Evolutionary conservation across 768 basidiomycete species (phyloP), one percentile per base, ranked within the genome.

Genomic region (Phylloporus arenicola): DNA sequence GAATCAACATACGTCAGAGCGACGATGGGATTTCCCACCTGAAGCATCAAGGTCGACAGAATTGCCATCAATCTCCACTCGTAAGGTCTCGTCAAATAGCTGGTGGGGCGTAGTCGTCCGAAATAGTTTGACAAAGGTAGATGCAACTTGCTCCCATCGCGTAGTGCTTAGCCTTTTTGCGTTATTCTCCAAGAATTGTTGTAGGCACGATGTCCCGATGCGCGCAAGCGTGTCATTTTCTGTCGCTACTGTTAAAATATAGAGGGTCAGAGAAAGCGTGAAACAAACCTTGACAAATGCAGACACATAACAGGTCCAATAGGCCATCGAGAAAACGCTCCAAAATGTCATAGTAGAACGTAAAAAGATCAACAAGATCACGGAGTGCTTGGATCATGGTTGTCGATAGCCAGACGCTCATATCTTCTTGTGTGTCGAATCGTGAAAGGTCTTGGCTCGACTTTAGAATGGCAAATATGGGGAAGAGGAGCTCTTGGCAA

Each of bases 321-420:
- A 99, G 72, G n/a, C 92, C 91, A 61, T 98, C 96, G 34, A 98
- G 73, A 68, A 88, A 89, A 33, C 88, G 80, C 57, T 93, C 90
- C 60, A 99, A 68, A 14, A 84, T 91, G 46, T 90, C 86, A 64
- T 97, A 98, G 73, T 92, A 93, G 71, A 84, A 90, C 2, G 96
- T 94, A 65, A 94, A 99, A 19, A 99, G 79, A 63, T 95, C 92
- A 51, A 99, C 89, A 54, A 98, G 77, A 68, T 97, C 89, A 40
- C 96, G 83, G 41, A 99, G 78, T 1, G 96, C 96, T 64, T 97
- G 93, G 44, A 98, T 96, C 89, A 99, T 93, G 3, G 96, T 99
- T 13, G 96, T 96, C 22, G 93, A 97, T 41, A 99, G 70, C 96
- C 96, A 99, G 24, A 99, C 93, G 60, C 92, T 96, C 92, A 98